phyloP scores from a whole-genome alignment of 2,329 filamentous ascomycete species.

The Diaporthe sp. region DNA sequence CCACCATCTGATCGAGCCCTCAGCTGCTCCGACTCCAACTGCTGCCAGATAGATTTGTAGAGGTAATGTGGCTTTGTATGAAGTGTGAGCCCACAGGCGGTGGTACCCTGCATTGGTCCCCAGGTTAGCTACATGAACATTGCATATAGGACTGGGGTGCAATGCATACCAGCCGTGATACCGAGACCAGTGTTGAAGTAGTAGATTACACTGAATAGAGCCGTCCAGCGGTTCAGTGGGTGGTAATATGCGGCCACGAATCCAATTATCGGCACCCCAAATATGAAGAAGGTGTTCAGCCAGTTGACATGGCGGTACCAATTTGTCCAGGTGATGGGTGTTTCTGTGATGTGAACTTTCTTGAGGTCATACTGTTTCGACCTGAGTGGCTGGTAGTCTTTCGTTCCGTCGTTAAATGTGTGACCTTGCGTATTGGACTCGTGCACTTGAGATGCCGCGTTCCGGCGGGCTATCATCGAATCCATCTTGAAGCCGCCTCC shows the following conservation, averaged over 20 bases:
- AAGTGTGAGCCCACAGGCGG: conserved; percentile 87
- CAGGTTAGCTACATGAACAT: not conserved
- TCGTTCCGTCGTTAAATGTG: conserved; percentile 60
- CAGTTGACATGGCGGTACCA: conserved; percentile 96
- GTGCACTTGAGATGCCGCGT: not conserved
- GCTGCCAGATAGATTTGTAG: conserved; percentile 87
- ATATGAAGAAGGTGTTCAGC: conserved; percentile 86
- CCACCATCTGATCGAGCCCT: conserved; percentile 93
- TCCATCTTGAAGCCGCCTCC: not conserved
- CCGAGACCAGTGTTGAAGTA: conserved; percentile 88
- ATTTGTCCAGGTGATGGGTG: conserved; percentile 82
- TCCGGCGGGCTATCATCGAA: conserved; percentile 2
- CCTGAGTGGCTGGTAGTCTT: conserved; percentile 66
- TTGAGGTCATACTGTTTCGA: conserved; percentile 60
- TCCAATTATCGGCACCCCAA: conserved; percentile 81
- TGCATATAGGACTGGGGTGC: not conserved
- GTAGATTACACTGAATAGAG: conserved; percentile 79
- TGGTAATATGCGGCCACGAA: conserved; percentile 78
- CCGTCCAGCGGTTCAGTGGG: conserved; percentile 78
- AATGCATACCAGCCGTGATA: conserved; percentile 71
- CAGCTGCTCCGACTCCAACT: conserved; percentile 84
- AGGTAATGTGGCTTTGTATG: conserved; percentile 81
- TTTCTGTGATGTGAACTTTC: conserved; percentile 89
- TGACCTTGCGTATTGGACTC: not conserved
- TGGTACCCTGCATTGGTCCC: conserved; percentile 66